These are phyloP conservation scores for Raddia guianensis DNA, from an alignment of 176 grass and related monocot genomes.

Conservation along the genomic window DNA sequence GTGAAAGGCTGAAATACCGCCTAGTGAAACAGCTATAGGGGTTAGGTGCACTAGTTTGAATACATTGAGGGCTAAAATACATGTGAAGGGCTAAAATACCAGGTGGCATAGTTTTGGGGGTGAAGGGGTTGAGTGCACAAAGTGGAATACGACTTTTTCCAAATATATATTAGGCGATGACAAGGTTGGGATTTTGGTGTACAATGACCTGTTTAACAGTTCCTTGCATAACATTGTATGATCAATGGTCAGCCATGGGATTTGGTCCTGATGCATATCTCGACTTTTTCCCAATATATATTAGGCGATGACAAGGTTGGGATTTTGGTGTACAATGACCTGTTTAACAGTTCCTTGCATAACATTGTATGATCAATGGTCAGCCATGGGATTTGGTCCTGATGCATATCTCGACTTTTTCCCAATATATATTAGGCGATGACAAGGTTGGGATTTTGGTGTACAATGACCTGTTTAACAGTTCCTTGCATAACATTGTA, in stretches of 20 bases:
- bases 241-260: neutral
- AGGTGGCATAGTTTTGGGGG: no score
- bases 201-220: neutral
- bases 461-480: neutral
- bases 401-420: neutral
- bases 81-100: no score
- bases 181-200: neutral
- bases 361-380: neutral
- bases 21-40: no score
- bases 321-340: neutral
- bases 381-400: neutral
- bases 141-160: no score
- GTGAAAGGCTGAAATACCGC: no score
- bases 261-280: neutral
- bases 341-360: neutral
- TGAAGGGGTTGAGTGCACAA: no score
- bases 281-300: no score
- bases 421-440: neutral
- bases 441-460: neutral
- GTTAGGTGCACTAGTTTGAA: no score
- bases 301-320: neutral
- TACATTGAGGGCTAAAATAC: no score
- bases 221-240: neutral
- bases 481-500: neutral
- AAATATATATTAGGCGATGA: neutral